Evolutionary conservation across 371 early-diverging fungal species (phyloP), one percentile per base, ranked within the genome.

Genomic region (Mortierella sp.): DNA sequence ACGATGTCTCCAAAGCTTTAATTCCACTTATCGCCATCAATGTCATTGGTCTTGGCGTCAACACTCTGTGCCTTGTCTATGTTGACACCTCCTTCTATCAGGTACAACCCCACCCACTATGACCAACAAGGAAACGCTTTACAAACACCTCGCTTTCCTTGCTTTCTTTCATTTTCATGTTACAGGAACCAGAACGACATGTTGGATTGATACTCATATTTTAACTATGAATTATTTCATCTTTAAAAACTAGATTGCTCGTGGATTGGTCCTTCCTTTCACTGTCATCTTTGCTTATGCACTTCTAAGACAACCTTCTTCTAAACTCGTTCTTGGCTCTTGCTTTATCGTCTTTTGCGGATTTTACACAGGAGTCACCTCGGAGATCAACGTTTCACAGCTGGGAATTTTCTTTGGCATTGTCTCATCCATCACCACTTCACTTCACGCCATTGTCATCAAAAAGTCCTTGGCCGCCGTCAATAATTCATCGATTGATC

Each of bases 391-490:
- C n/a, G 89, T 72, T 23, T 62, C 62, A 3, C 45, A 65, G 22
- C 6, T 68, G 26, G 78, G 89, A 13, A 60, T 87, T 32, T 15
- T 83, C 19, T 86, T 86, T 31, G 90, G 90, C 3, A 70, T 86
- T 29, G 57, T 86, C n/a, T 86, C 86, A 0, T 84, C 83, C 28
- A 51, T 88, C 43, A 85, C 89, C 35, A 90, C 90, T 8, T 88
- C 89, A 2, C 70, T 82, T 8, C 90, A 90, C 62, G 86, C 88
- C n/a, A 86, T 90, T 63, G 82, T 90, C 60, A 90, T 90, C 83
- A 89, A 89, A 64, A 77, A 71, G 60, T 82, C 83, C 3, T 61
- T 89, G 29, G 83, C 51, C 9, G 71, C 73, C n/a, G 86, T 86
- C 64, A 82, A 84, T 66, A 83, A 82, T 51, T 78, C 76, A 22